Conservation (phyloP, 2,329 filamentous ascomycete species). For the Amylocarpus encephaloides region DNA sequence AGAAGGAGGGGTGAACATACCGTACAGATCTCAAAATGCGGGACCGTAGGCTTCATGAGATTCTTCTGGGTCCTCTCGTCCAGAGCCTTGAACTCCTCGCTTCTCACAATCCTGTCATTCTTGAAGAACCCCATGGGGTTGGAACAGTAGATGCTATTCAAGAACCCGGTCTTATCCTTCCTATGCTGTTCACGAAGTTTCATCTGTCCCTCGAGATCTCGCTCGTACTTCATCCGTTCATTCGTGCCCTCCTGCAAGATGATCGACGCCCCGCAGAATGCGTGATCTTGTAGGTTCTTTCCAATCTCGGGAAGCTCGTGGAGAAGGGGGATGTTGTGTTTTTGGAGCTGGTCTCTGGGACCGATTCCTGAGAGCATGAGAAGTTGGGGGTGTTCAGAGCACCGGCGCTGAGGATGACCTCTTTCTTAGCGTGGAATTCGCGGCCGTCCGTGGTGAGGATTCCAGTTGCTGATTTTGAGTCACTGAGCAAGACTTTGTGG, state of each 20-base stretch:
- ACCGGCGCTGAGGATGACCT: constrained; percentile 43
- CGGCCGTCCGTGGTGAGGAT: constrained; percentile 37
- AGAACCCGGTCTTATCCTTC: constrained; percentile 35
- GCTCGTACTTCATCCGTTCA: constrained; percentile 41
- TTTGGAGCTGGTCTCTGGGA: constrained; percentile 34
- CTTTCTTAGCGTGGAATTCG: constrained; percentile 29
- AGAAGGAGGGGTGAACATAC: constrained; percentile 39
- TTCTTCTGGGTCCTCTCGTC: constrained; percentile 38
- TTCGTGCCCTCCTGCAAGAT: constrained; percentile 37
- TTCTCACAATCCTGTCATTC: constrained; percentile 34
- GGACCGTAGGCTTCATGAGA: constrained; percentile 44
- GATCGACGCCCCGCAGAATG: constrained; percentile 31
- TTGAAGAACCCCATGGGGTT: constrained; percentile 41
- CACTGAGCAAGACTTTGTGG: constrained; percentile 40
- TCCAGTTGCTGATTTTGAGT: constrained; percentile 40
- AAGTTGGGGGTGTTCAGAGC: constrained; percentile 40
- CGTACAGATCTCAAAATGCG: constrained; percentile 49
- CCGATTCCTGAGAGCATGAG: constrained; percentile 42
- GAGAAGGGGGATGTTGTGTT: constrained; percentile 44
- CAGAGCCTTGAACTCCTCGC: constrained; percentile 45
- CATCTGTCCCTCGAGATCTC: constrained; percentile 36
- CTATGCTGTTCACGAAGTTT: constrained; percentile 43
- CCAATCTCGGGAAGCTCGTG: constrained; percentile 59
- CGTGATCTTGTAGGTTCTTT: constrained; percentile 46
- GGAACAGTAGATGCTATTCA: constrained; percentile 36